phyloP scores from a whole-genome alignment of 1,139 yeast genomes.

The Spathaspora sp. region DNA sequence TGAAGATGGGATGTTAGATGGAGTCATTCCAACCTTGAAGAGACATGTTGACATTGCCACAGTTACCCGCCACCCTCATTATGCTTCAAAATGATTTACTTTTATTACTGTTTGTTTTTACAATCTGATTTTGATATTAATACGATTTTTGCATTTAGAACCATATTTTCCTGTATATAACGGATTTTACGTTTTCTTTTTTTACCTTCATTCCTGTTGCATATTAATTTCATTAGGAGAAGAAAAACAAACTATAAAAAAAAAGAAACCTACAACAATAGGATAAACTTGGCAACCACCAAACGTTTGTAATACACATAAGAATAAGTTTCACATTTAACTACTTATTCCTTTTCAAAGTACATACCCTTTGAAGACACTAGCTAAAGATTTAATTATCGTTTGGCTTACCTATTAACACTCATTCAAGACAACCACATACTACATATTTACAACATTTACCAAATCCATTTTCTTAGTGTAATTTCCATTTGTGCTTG shows the following conservation, averaged over 20 bases:
- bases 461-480: neutral
- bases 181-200: neutral
- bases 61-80: neutral
- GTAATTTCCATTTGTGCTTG: neutral
- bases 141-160: constrained; percentile 1
- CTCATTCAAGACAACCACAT: neutral
- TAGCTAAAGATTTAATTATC: constrained; percentile 8
- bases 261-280: constrained; percentile 1
- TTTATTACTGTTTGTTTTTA: neutral
- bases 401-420: constrained; percentile 4
- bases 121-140: neutral
- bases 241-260: neutral
- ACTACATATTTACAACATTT: neutral
- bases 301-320: constrained; percentile 1
- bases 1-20: constrained; percentile 1
- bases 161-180: constrained; percentile 1
- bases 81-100: neutral
- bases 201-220: neutral
- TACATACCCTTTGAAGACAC: neutral
- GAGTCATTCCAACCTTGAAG: constrained; percentile 1
- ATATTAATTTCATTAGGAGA: neutral
- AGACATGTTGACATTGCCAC: neutral
- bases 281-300: neutral
- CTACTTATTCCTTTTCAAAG: neutral
- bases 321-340: neutral